Base-by-base conservation (phyloP, 805 yeast genomes). In the Barnettozyma populi region DNA sequence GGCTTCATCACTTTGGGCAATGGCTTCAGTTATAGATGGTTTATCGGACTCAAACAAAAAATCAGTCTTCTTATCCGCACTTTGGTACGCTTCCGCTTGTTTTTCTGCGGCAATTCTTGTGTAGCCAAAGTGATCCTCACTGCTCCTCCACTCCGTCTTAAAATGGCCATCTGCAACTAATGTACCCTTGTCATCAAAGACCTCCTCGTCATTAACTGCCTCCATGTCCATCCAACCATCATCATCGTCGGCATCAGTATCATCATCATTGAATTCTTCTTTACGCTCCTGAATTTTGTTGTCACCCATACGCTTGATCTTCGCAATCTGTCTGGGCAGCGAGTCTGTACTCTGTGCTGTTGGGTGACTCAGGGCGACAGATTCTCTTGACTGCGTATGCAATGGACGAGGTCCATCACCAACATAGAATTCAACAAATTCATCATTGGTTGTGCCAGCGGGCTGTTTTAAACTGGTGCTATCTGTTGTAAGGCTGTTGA, bases 21-120 rank as follows among this genome's bases (percentile, higher is more conserved):
- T 66, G 18, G 56, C 65, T 19, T 60, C 65, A 19, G 55, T 51
- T 2, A 43, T 50, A 27, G 23, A 34, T 2, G 35, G 20, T 20
- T 37, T 51, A 11, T 46, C 47, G 10, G 36, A 9, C 39, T 73
- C 69, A 57, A 81, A 78, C 36, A 81, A 57, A 50, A 75, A 80
- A 52, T 78, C 82, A 1, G 85, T 80, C 49, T 74, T 71, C 45
- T 71, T 74, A 56, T 80, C 82, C 5, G 79, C 68, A 34, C 63
- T 69, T 29, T 74, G 69, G 52, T 85, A 86, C 53, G 82, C 80
- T 19, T 83, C 83, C 7, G 90, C 88, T 61, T 94, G 97, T 53
- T 84, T 89, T 56, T 87, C 94, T 1, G 82, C 86, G 25, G 89
- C 88, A 8, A 94, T 84, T 58, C 95, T 84, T 0, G 98, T 94